A percentile compares a stretch with the other conserved stretches of the same genome.
phyloP scores from a whole-genome alignment of 2,329 filamentous ascomycete species.

The Calonectria crousiana region DNA sequence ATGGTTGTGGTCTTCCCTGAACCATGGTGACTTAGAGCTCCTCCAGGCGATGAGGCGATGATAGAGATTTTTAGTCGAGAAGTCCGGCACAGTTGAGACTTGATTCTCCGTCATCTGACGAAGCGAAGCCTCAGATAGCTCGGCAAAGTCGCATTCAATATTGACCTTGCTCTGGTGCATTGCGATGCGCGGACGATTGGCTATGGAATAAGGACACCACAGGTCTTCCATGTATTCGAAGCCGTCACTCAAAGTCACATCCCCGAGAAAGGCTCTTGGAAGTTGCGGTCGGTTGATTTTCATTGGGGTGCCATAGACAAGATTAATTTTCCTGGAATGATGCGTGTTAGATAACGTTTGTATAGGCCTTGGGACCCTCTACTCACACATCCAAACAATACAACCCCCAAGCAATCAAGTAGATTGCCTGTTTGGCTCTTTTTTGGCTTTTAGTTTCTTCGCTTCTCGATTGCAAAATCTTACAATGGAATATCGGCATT shows the following conservation, averaged over 20 bases:
- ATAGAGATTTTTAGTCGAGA: background rate
- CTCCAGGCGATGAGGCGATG: conserved; percentile 1
- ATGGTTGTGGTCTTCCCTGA: background rate
- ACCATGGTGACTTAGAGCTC: background rate
- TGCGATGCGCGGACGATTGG: background rate
- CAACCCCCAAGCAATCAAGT: conserved; percentile 37
- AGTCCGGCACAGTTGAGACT: no score
- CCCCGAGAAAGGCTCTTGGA: background rate
- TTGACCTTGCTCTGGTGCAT: background rate
- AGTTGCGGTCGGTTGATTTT: background rate
- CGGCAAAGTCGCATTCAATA: conserved; percentile 17
- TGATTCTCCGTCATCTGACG: background rate
- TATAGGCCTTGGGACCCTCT: background rate
- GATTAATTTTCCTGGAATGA: background rate
- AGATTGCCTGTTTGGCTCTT: conserved; percentile 19
- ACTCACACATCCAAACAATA: conserved; percentile 40
- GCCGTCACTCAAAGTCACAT: background rate
- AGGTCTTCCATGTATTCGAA: background rate
- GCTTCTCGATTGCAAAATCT: background rate
- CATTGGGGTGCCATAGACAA: background rate
- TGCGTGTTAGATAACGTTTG: background rate
- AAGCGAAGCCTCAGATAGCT: conserved; percentile 10
- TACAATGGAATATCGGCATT: background rate
- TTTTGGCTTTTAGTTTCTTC: background rate
- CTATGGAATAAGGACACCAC: conserved; percentile 29